These are phyloP conservation scores for Fulvia fulva DNA, from an alignment of 2,329 filamentous ascomycete genomes.

Conservation along the genomic window DNA sequence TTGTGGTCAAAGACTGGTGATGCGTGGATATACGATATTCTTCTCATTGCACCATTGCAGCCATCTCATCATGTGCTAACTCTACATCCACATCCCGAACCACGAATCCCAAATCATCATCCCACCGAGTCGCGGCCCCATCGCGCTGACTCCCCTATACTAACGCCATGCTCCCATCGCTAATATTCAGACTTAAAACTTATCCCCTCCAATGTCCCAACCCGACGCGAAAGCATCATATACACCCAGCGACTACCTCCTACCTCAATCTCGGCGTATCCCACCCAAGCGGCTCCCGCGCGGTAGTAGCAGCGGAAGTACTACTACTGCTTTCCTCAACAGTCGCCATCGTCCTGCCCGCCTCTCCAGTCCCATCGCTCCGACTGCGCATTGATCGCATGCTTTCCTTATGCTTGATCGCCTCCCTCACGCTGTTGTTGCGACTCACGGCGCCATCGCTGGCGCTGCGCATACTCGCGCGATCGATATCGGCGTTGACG, in stretches of 20 bases:
- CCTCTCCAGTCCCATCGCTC: slow-evolving; percentile 12
- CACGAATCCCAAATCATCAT: neutral
- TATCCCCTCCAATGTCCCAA: neutral
- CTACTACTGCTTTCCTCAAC: neutral
- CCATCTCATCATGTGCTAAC: neutral
- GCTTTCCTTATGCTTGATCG: slow-evolving; percentile 15
- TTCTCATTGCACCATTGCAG: too few relatives aligned
- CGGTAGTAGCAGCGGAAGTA: neutral
- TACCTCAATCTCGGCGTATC: neutral
- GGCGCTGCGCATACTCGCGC: slow-evolving; percentile 34
- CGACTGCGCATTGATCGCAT: slow-evolving; percentile 11
- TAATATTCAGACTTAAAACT: neutral
- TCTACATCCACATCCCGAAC: neutral
- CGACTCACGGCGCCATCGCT: slow-evolving; percentile 29
- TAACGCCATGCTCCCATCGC: slow-evolving; percentile 5
- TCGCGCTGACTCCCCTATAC: neutral
- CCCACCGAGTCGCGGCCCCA: neutral
- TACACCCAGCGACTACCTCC: neutral
- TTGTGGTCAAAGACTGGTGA: too few relatives aligned
- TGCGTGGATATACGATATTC: neutral
- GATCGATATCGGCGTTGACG: slow-evolving; percentile 69
- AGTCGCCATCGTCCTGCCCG: neutral
- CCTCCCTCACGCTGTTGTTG: slow-evolving; percentile 14
- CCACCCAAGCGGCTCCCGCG: neutral
- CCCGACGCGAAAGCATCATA: neutral